Evolutionary conservation across 495 filamentous ascomycete genomes (phyloP).

Genomic region (Sporormia fimetaria): DNA sequence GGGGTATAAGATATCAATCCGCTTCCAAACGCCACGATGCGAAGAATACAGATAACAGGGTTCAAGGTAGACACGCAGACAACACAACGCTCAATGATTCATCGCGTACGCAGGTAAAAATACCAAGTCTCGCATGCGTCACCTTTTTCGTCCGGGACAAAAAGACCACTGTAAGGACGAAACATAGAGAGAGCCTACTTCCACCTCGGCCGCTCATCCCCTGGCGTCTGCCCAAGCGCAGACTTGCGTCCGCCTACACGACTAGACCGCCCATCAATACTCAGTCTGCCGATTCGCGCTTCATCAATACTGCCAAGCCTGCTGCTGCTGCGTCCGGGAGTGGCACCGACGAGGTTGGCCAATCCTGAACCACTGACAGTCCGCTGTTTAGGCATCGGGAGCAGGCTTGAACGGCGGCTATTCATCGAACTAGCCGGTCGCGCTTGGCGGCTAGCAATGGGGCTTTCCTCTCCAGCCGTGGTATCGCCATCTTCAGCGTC

Average conservation of each 20-base stretch:
- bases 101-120: no score
- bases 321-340: slow-evolving; percentile 1
- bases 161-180: no score
- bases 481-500: slow-evolving; percentile 8
- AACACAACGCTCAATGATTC: no score
- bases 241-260: slow-evolving; percentile 4
- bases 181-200: no score
- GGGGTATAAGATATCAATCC: no score
- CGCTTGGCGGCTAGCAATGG: slow-evolving; percentile 11
- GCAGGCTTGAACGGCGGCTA: slow-evolving; percentile 41
- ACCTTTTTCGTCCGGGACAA: no score
- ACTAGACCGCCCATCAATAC: background rate
- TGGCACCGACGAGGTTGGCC: background rate
- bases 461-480: slow-evolving; percentile 10
- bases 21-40: no score
- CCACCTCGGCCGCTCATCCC: slow-evolving; percentile 5
- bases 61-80: no score
- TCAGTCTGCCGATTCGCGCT: slow-evolving; percentile 5
- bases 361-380: slow-evolving; percentile 10
- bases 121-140: no score
- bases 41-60: no score
- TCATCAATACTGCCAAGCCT: slow-evolving; percentile 12
- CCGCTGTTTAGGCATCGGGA: slow-evolving; percentile 39
- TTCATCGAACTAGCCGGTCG: slow-evolving; percentile 20
- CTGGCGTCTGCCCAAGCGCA: slow-evolving; percentile 1